Evolutionary conservation across 1,139 yeast species (phyloP).

Genomic region (Suhomyces taliae): DNA sequence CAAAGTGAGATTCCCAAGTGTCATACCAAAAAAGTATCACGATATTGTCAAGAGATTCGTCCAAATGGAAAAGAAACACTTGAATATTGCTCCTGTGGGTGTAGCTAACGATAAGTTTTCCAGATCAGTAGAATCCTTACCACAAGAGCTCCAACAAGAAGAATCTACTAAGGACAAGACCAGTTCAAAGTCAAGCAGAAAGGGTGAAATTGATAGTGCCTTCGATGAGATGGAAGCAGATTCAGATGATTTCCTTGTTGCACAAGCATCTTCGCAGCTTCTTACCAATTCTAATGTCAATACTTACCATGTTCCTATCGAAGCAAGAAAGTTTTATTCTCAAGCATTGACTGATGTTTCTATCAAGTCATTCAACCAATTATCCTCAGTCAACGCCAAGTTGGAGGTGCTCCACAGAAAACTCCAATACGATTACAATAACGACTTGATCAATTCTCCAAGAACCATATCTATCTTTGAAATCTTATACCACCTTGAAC

Average conservation of each 20-base stretch:
- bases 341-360: conserved; percentile 30
- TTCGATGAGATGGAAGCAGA: conserved; percentile 12
- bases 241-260: conserved; percentile 32
- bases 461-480: conserved; percentile 52
- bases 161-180: not conserved
- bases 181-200: not conserved
- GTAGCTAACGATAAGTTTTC: conserved; percentile 35
- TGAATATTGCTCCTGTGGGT: conserved; percentile 43
- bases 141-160: conserved; percentile 19
- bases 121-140: conserved; percentile 24
- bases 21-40: conserved; percentile 38
- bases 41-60: conserved; percentile 27
- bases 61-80: conserved; percentile 31
- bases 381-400: conserved; percentile 25
- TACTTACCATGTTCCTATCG: conserved; percentile 38
- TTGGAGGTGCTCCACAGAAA: conserved; percentile 56
- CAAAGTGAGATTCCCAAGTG: conserved; percentile 53
- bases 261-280: conserved; percentile 40
- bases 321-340: conserved; percentile 35
- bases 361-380: conserved; percentile 20
- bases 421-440: conserved; percentile 50
- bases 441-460: conserved; percentile 38
- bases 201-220: not conserved
- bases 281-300: conserved; percentile 38
- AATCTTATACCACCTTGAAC: conserved; percentile 36